Evolutionary conservation across 1,284 basidiomycete species (phyloP).

Genomic region (Puccinia hordei): DNA sequence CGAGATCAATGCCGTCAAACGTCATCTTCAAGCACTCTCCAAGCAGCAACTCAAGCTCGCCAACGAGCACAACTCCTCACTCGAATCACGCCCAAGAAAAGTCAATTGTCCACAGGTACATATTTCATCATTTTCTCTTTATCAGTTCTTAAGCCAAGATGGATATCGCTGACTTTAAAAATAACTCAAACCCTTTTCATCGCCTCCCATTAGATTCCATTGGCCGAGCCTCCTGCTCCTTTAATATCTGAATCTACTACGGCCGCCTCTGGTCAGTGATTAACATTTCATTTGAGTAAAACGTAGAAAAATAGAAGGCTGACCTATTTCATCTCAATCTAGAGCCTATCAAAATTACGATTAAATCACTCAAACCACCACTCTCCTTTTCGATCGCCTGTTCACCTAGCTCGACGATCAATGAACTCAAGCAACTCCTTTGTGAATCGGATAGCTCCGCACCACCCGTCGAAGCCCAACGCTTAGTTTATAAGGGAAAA

Average conservation of each 20-base stretch:
- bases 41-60: slow-evolving; percentile 71
- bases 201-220: slow-evolving; percentile 32
- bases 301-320: neutral
- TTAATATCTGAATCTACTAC: slow-evolving; percentile 16
- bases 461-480: slow-evolving; percentile 73
- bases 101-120: slow-evolving; percentile 40
- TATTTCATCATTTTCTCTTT: neutral
- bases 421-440: slow-evolving; percentile 73
- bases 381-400: slow-evolving; percentile 71
- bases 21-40: slow-evolving; percentile 70
- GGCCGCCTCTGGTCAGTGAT: slow-evolving; percentile 25
- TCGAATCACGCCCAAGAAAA: slow-evolving; percentile 64
- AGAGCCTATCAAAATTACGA: slow-evolving; percentile 70
- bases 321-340: slow-evolving; percentile 37
- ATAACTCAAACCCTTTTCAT: neutral
- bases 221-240: slow-evolving; percentile 50
- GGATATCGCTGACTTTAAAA: neutral
- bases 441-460: slow-evolving; percentile 65
- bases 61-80: slow-evolving; percentile 75
- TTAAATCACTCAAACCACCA: slow-evolving; percentile 88
- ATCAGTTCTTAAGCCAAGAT: neutral
- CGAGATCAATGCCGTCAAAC: slow-evolving; percentile 72
- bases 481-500: slow-evolving; percentile 87
- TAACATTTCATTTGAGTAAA: neutral
- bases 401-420: slow-evolving; percentile 75